Evolutionary conservation across 768 basidiomycete genomes (phyloP), one percentile per base, ranked within the genome.

Genomic region (Amanita jacksonii): DNA sequence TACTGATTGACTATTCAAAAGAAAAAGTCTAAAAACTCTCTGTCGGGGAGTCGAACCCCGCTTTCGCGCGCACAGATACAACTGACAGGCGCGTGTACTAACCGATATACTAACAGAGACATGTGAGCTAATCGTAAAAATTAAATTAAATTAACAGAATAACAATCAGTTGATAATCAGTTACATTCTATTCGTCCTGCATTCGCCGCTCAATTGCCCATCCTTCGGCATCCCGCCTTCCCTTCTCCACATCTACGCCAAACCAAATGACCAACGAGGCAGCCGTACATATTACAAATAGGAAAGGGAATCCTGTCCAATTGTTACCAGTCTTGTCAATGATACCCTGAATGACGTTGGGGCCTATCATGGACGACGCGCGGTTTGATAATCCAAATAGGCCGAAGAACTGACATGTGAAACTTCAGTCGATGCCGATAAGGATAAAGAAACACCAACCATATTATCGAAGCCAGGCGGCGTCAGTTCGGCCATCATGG

Each of bases 391-490:
- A 72, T 6, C 85, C 85, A 52, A 85, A 91, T 18, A 93, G 72
- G 2, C 88, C 85, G 58, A 91, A 92, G 64, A 90, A 91, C 79
- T 87, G 54, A 6, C 50, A 38, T 6, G 24, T 7, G 10, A 18
- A 34, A 16, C 44, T n/a, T 10, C 24, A 45, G 32, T 3, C 20
- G 15, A 5, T 31, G 4, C 24, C 9, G 3, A 8, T 6, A 18
- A 38, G 19, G 24, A 19, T 1, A 32, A 38, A 22, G 18, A 36
- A 19, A 10, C 13, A 38, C 53, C 24, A 38, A 63, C 69, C 71
- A 73, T 88, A 55, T 88, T 86, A 52, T 91, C 88, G 54, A 85
- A 91, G 1, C 88, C 89, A 1, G 85, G 83, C 9, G 88, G 88
- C 5, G 83, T 79, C 8, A 93, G 73, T 59, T 92, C 89, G 1